Evolutionary conservation across 495 filamentous ascomycete species (phyloP), one percentile per base, ranked within the genome.

Genomic region (Aspergillus carlsbadensis): DNA sequence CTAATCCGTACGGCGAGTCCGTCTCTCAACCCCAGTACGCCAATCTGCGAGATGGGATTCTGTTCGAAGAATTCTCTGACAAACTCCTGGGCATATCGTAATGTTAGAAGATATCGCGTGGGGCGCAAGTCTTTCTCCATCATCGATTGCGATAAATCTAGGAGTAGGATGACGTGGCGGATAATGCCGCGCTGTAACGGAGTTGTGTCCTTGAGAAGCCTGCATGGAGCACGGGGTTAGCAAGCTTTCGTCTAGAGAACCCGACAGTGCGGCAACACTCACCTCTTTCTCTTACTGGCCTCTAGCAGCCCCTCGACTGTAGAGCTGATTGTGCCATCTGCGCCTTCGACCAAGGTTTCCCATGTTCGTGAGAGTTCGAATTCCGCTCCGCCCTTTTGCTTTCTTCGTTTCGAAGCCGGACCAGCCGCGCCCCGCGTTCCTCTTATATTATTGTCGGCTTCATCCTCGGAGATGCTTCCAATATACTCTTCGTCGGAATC

Each of bases 21-120:
- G 70, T 98, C 95, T 40, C 87, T 84, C 84, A 96, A 92, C 43
- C 89, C 93, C 37, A 98, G 75, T 20, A 98, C 84, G 13, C 88
- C 91, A 35, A 98, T 79, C 66, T 98, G 95, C 26, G 90, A 94
- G 69, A 98, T 98, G n/a, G 94, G 94, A 57, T 98, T 98, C 70
- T 98, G 94, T 70, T 97, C 93, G 68, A 98, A 98, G 72, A 91
- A 98, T 61, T 97, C 95, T 42, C 85, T 81, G 35, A 97, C 87
- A 68, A 96, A 98, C 56, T 90, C 87, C 57, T 87, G 81, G 42
- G 92, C 89, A 74, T 92, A 95, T 61, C 86, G 86, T 56, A 97
- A 80, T 8, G 86, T 86, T 35, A 96, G 79, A 39, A 90, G 81
- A 69, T 93, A 91, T 31, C 93, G 83, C 17, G 83, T 96, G 6